Percentiles rank a stretch among this genome's conserved stretches.
phyloP scores from a whole-genome alignment of 1,284 basidiomycete species.

The Earliella scabrosa region DNA sequence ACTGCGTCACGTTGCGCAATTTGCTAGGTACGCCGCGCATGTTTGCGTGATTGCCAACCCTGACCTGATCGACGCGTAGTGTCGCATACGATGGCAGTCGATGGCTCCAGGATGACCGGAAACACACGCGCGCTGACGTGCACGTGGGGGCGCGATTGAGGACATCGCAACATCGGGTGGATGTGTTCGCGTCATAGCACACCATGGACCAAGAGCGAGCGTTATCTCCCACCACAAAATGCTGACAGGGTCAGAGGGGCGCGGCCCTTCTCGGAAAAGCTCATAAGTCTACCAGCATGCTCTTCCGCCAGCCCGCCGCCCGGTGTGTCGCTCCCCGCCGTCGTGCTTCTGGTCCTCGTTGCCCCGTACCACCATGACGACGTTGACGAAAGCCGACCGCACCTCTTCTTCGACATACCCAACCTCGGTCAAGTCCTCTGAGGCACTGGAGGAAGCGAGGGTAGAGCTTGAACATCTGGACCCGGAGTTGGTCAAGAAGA shows the following conservation, averaged over 20 bases:
- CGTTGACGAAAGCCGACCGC: constrained; percentile 10
- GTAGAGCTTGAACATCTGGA: constrained; percentile 23
- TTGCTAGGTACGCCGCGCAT: too few species aligned
- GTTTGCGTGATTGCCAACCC: too few species aligned
- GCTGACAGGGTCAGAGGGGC: neutral
- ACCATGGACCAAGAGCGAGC: constrained; percentile 4
- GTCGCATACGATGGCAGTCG: too few species aligned
- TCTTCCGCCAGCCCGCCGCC: too few species aligned
- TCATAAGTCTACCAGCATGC: too few species aligned
- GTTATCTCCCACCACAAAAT: neutral
- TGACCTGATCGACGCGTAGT: too few species aligned
- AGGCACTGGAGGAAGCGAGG: constrained; percentile 12
- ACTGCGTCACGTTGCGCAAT: too few species aligned
- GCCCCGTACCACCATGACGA: neutral
- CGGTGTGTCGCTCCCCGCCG: too few species aligned
- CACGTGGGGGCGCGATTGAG: too few species aligned
- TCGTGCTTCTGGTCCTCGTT: neutral
- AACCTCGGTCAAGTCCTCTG: constrained; percentile 17
- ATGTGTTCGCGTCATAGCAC: constrained; percentile 17
- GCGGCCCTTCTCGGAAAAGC: too few species aligned
- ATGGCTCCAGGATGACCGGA: too few species aligned
- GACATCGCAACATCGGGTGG: constrained; percentile 12
- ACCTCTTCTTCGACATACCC: constrained; percentile 9
- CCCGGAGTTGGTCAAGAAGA: constrained; percentile 28
- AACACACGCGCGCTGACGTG: too few species aligned